Conservation (phyloP, 2,329 filamentous ascomycete species). For the Diaporthe humulicola region DNA sequence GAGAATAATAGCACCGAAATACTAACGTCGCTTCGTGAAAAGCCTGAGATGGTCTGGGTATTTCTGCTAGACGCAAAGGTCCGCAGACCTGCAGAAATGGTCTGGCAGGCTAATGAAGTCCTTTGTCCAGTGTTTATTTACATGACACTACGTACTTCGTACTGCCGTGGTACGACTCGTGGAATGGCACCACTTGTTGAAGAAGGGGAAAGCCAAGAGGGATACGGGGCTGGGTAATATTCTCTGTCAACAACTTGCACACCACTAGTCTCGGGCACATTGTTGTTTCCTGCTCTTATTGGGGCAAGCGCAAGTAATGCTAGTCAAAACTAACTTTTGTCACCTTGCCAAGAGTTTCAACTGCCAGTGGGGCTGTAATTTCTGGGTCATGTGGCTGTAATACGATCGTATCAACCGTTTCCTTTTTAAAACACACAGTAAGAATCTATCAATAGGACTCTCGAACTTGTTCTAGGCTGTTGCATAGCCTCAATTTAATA, state of each 20-base stretch:
- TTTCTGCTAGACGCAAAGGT: background rate
- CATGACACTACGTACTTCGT: background rate
- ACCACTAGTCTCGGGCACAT: background rate
- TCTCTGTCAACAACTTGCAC: background rate
- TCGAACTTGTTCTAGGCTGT: too few species aligned
- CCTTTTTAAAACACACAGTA: too few species aligned
- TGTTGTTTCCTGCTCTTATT: too few species aligned
- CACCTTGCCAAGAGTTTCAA: background rate
- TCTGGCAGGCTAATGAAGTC: background rate
- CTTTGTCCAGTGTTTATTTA: background rate
- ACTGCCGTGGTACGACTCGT: too few species aligned
- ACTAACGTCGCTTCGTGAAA: background rate
- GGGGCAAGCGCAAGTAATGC: too few species aligned
- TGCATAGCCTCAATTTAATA: too few species aligned
- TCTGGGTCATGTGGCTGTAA: background rate
- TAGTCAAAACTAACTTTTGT: too few species aligned
- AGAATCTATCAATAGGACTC: too few species aligned
- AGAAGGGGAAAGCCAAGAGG: background rate
- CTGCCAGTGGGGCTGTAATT: background rate
- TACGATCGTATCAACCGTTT: background rate
- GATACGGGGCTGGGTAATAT: background rate
- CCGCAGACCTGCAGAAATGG: background rate
- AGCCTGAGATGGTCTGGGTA: background rate
- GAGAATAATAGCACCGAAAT: background rate
- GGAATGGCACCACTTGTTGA: background rate